Conservation (phyloP, 2,329 filamentous ascomycete genomes). For the Botryotinia convoluta region DNA sequence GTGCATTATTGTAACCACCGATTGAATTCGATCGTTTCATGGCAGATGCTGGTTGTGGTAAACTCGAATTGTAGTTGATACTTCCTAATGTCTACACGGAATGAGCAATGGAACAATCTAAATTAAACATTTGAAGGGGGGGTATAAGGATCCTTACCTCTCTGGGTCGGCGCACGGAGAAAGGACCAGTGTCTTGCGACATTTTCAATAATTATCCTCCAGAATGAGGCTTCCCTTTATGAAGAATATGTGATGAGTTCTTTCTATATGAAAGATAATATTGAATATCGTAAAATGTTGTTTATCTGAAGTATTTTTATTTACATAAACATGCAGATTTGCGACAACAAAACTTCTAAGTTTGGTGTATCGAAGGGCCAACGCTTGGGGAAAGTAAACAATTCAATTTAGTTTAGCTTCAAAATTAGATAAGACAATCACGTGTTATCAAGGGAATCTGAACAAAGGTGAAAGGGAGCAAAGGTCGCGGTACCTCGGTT, state of each 20-base stretch:
- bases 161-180: constrained; percentile 87
- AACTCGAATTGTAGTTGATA: constrained; percentile 76
- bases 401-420: constrained; percentile 10
- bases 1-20: constrained; percentile 60
- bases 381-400: constrained; percentile 20
- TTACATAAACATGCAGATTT: not conserved
- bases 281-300: not conserved
- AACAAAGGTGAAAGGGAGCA: not conserved
- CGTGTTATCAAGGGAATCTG: not conserved
- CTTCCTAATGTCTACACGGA: constrained; percentile 72
- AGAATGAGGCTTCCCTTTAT: not conserved
- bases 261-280: constrained; percentile 9
- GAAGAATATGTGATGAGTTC: not conserved
- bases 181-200: constrained; percentile 85
- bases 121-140: constrained; percentile 6
- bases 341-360: constrained; percentile 16
- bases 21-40: constrained; percentile 90
- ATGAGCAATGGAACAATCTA: constrained; percentile 6
- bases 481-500: constrained; percentile 24
- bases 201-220: constrained; percentile 47
- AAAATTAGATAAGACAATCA: not conserved
- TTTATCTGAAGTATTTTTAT: constrained; percentile 2
- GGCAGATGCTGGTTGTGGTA: constrained; percentile 87
- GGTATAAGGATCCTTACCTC: constrained; percentile 59
- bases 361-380: constrained; percentile 13